Conservation (phyloP, 495 filamentous ascomycete genomes). For the Pseudotulostoma volvatum region DNA sequence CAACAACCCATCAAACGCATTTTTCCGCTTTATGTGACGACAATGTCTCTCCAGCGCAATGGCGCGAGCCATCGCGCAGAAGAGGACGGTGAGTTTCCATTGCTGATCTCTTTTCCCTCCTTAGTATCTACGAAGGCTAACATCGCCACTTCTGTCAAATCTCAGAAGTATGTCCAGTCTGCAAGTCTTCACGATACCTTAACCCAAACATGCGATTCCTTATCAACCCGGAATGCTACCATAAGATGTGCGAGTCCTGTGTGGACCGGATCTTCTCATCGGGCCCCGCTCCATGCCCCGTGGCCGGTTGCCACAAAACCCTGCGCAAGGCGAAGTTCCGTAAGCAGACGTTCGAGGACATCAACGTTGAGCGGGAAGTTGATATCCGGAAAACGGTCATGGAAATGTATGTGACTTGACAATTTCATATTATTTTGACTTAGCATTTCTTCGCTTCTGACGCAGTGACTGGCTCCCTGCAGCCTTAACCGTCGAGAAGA, state of each 20-base stretch:
- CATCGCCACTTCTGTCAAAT: no score
- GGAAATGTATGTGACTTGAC: conserved; percentile 33
- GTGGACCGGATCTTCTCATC: conserved; percentile 86
- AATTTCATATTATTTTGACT: background rate
- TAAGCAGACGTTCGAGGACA: conserved; percentile 75
- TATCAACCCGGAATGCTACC: conserved; percentile 96
- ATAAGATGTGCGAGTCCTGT: conserved; percentile 92
- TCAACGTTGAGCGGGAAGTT: conserved; percentile 82
- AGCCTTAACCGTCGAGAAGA: conserved; percentile 76
- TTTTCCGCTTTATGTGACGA: background rate
- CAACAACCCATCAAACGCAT: no score
- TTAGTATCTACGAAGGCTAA: conserved; percentile 7
- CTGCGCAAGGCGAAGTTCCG: conserved; percentile 74
- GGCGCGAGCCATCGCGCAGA: conserved; percentile 23
- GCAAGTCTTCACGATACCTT: conserved; percentile 88
- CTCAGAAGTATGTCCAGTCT: conserved; percentile 94
- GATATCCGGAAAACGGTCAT: conserved; percentile 74
- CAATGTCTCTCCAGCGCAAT: conserved; percentile 22
- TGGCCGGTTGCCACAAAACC: conserved; percentile 70
- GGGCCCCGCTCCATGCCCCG: conserved; percentile 79
- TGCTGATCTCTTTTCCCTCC: background rate
- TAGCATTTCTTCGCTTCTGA: background rate
- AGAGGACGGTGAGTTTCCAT: conserved; percentile 34
- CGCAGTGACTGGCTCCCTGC: no score
- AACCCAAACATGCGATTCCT: conserved; percentile 87